Percentiles rank a stretch among this genome's conserved stretches.
Conservation (phyloP, 805 yeast genomes). For the Metschnikowia koreensis region DNA sequence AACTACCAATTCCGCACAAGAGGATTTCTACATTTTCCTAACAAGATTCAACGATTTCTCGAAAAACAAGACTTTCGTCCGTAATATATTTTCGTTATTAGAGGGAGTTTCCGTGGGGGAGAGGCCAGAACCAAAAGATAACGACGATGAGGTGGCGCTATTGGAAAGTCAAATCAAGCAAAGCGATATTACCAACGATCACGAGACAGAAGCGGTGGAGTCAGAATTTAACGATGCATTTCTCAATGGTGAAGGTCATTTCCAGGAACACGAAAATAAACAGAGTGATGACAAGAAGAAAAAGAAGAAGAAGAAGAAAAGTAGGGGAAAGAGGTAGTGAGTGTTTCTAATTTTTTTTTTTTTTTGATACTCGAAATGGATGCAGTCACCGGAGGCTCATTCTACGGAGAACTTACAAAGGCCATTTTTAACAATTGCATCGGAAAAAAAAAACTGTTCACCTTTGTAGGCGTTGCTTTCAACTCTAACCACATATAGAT, state of each 20-base stretch:
- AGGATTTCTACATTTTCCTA: slow-evolving; percentile 28
- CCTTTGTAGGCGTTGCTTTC: no score
- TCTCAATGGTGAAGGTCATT: slow-evolving; percentile 27
- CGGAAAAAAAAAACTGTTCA: no score
- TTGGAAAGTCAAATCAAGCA: slow-evolving; percentile 4
- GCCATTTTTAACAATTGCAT: no score
- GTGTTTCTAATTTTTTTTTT: not conserved
- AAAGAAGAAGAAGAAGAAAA: slow-evolving; percentile 31
- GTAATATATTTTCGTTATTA: slow-evolving; percentile 25
- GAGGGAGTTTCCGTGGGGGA: slow-evolving; percentile 14
- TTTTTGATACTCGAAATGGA: not conserved
- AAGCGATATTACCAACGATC: not conserved
- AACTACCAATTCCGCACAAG: slow-evolving; percentile 7
- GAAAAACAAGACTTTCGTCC: slow-evolving; percentile 30
- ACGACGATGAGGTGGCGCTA: slow-evolving; percentile 1
- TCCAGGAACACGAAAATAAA: slow-evolving; percentile 10
- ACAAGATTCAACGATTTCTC: slow-evolving; percentile 31
- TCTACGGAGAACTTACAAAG: no score
- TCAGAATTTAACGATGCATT: slow-evolving; percentile 33
- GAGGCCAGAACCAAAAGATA: slow-evolving; percentile 7
- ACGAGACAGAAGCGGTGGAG: slow-evolving; percentile 15
- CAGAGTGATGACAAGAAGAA: slow-evolving; percentile 14
- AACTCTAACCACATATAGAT: no score
- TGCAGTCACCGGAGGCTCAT: no score
- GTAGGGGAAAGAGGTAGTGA: slow-evolving; percentile 19